Percentiles rank a stretch among this genome's conserved stretches.
Conservation (phyloP, 441 rosid genomes). For the Gossypium gossypioides region DNA sequence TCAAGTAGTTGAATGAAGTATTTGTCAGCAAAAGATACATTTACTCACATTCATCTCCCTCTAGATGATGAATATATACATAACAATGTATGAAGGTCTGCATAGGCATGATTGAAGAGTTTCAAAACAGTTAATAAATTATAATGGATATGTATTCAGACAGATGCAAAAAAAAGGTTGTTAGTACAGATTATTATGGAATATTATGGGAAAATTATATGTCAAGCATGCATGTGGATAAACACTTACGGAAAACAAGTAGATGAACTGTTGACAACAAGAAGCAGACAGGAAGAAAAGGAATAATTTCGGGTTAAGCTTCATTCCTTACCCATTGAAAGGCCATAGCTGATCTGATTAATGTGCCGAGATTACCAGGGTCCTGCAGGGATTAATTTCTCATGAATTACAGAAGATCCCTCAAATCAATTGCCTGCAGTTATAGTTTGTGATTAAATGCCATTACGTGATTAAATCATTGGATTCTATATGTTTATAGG, state of each 20-base stretch:
- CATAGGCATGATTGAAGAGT: not conserved
- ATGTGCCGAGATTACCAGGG: conserved; percentile 90
- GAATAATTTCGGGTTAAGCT: not conserved
- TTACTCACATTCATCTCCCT: not conserved
- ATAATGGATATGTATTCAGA: not conserved
- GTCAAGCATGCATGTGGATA: not conserved
- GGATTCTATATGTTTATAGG: not conserved
- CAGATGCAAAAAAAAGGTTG: not conserved
- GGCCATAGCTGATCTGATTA: conserved; percentile 77
- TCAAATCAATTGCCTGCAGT: conserved; percentile 13
- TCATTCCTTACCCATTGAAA: conserved; percentile 65
- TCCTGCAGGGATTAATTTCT: conserved; percentile 46
- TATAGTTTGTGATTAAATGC: not conserved
- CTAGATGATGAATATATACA: not conserved
- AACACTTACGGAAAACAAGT: not conserved
- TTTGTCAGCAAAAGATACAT: not conserved
- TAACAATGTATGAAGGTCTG: not conserved
- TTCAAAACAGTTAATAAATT: not conserved
- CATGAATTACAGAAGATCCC: conserved; percentile 17
- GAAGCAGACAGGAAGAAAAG: not conserved
- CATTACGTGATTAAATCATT: conserved; percentile 6
- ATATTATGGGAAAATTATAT: not conserved
- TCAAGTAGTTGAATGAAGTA: not conserved
- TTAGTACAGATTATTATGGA: not conserved
- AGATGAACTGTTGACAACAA: not conserved